Base-by-base conservation (phyloP, 805 yeast species). In the Cyberlindnera saturnus region DNA sequence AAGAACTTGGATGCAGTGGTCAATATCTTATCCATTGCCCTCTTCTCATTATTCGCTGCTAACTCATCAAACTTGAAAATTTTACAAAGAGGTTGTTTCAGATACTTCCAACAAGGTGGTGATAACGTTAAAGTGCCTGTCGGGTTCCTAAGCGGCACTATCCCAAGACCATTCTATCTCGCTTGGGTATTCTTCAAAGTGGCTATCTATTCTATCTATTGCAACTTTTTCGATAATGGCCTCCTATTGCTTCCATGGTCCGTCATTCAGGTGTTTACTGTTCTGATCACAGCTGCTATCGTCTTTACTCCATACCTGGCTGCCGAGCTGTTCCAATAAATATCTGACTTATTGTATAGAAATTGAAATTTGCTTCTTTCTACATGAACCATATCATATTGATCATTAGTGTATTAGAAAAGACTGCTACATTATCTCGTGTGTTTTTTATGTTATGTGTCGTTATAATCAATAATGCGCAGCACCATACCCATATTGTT, bases 1-100 rank as follows among this genome's bases (percentile, higher is more conserved):
- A 93, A 90, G 65, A 66, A 69, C 45, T 72, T 86, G 45, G 95
- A 84, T 55, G 75, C 90, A 0, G 97, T 91, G 32, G 76, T 93
- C 48, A 93, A 93, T 63, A 87, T 93, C 5, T 72, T 93, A 40
- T 86, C 97, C 4, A 81, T 91, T 53, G 97, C 99, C 0, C 73
- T 93, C 42, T 93, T 86, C 69, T 71, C 91, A 3, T 70, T 93
- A 44, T 93, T 93, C 65, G 95, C 96, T 5, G 99, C 97, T 15
- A 86, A 87, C 51, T 73, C 72, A 43, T 66, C 67, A 26, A 72
- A 84, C 46, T 72, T 93, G 51, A 66, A 66, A 49, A 74, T 85
- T 30, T 71, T 93, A 48, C 97, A 90, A 67, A 68, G 64, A 38
- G 99, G 99, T 8, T 93, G 99, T 64, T 88, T 89, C 73, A 69